Conservation (phyloP, 1,139 yeast species). For the Lodderomyces parapsilosis region DNA sequence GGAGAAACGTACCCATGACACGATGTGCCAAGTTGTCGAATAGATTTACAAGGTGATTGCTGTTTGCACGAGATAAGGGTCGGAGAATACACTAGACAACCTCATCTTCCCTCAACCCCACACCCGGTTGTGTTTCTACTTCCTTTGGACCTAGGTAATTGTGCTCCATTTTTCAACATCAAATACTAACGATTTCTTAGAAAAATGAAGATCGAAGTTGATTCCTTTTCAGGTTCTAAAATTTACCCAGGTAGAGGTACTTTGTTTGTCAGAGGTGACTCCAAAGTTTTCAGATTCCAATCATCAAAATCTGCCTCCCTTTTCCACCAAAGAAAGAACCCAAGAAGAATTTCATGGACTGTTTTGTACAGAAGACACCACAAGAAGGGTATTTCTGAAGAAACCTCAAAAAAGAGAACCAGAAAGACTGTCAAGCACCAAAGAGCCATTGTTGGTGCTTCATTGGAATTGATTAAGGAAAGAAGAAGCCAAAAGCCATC, state of each 20-base stretch:
- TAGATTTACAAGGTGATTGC: too few relatives aligned
- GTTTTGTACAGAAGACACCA: slow-evolving; percentile 99
- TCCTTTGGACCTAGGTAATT: too few relatives aligned
- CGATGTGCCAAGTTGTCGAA: too few relatives aligned
- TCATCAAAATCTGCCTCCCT: slow-evolving; percentile 96
- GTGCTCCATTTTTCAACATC: not conserved
- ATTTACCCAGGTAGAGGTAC: slow-evolving; percentile 99
- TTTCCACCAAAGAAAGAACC: slow-evolving; percentile 99
- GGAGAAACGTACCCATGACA: too few relatives aligned
- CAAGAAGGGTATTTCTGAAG: slow-evolving; percentile 99
- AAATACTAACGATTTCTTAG: slow-evolving; percentile 13
- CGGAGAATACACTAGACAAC: too few relatives aligned
- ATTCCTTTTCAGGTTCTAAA: slow-evolving; percentile 98
- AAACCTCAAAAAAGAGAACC: slow-evolving; percentile 93
- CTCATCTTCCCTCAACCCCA: too few relatives aligned
- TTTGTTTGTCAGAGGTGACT: slow-evolving; percentile 99
- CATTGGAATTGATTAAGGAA: slow-evolving; percentile 96
- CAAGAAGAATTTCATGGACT: slow-evolving; percentile 99
- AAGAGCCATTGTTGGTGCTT: slow-evolving; percentile 99
- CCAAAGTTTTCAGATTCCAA: slow-evolving; percentile 99
- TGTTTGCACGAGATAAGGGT: too few relatives aligned
- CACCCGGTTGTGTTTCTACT: too few relatives aligned
- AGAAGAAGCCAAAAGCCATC: slow-evolving; percentile 96
- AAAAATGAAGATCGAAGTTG: slow-evolving; percentile 98
- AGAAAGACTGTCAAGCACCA: slow-evolving; percentile 98